Conservation (phyloP, 495 filamentous ascomycete species). For the Penicillium fimorum region DNA sequence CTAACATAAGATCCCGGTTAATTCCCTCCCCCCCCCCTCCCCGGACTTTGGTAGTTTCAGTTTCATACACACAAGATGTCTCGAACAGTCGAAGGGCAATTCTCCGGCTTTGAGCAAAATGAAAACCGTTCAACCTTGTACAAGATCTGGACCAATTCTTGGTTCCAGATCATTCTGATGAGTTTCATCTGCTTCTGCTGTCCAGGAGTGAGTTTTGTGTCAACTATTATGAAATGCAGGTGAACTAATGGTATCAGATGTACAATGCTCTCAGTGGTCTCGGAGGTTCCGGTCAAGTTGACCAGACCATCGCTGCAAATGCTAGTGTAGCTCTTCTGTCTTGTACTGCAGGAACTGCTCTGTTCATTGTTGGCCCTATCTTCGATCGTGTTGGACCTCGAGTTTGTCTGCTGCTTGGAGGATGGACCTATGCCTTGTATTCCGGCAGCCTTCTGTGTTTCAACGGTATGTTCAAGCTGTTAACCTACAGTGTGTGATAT, state of each 20-base stretch:
- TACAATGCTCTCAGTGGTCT: constrained; percentile 69
- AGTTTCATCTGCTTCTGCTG: constrained; percentile 77
- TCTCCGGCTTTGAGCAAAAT: background rate
- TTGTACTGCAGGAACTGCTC: constrained; percentile 39
- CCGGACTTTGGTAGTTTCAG: background rate
- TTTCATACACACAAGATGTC: constrained; percentile 14
- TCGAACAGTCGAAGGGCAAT: constrained; percentile 1
- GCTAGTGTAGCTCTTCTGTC: constrained; percentile 42
- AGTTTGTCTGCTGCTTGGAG: constrained; percentile 40
- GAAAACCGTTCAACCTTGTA: constrained; percentile 14
- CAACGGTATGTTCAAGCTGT: constrained; percentile 26
- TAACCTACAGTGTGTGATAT: background rate
- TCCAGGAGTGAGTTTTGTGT: constrained; percentile 54
- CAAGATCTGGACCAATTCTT: constrained; percentile 35
- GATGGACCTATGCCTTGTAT: constrained; percentile 46
- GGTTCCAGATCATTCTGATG: constrained; percentile 47
- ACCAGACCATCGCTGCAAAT: constrained; percentile 42
- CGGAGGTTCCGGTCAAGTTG: constrained; percentile 53
- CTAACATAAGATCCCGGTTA: background rate
- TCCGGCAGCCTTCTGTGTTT: constrained; percentile 42
- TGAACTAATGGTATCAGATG: constrained; percentile 38
- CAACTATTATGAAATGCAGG: background rate
- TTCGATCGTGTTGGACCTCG: constrained; percentile 43
- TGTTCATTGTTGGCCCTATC: constrained; percentile 45
- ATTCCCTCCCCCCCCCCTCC: background rate